A percentile compares a stretch with the other conserved stretches of the same genome.
phyloP scores from a whole-genome alignment of 257 asterid species.

The Capsicum chinense region DNA sequence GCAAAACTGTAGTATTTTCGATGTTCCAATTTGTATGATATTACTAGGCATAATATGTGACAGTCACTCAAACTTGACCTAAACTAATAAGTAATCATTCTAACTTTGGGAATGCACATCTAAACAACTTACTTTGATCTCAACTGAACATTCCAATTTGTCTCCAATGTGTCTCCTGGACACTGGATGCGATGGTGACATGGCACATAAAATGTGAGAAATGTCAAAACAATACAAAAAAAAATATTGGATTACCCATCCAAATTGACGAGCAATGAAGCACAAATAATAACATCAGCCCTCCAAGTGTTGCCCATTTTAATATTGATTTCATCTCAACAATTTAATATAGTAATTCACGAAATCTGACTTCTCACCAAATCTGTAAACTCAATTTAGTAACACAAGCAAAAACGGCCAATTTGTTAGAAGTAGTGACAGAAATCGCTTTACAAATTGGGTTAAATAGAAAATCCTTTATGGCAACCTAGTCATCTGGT shows the following conservation, averaged over 20 bases:
- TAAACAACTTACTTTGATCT: too few relatives aligned
- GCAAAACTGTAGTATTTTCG: background rate
- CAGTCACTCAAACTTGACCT: too few relatives aligned
- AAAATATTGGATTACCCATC: background rate
- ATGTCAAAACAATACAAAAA: background rate
- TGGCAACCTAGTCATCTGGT: too few relatives aligned
- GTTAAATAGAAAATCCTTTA: too few relatives aligned
- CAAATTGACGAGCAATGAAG: conserved; percentile 1
- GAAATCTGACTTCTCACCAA: background rate
- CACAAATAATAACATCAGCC: background rate
- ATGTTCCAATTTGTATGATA: background rate
- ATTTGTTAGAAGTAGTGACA: background rate
- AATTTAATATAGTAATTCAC: background rate
- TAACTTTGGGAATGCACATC: too few relatives aligned
- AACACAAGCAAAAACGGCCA: background rate
- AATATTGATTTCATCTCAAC: conserved; percentile 17
- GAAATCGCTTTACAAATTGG: too few relatives aligned
- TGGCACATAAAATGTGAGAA: too few relatives aligned
- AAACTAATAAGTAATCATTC: too few relatives aligned
- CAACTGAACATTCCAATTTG: too few relatives aligned
- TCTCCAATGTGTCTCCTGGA: too few relatives aligned
- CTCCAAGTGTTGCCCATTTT: background rate
- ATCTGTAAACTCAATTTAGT: background rate
- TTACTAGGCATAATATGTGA: background rate
- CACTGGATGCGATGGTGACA: too few relatives aligned